phyloP scores from a whole-genome alignment of 441 rosid genomes.

The Bocquillonia castaneifolia region DNA sequence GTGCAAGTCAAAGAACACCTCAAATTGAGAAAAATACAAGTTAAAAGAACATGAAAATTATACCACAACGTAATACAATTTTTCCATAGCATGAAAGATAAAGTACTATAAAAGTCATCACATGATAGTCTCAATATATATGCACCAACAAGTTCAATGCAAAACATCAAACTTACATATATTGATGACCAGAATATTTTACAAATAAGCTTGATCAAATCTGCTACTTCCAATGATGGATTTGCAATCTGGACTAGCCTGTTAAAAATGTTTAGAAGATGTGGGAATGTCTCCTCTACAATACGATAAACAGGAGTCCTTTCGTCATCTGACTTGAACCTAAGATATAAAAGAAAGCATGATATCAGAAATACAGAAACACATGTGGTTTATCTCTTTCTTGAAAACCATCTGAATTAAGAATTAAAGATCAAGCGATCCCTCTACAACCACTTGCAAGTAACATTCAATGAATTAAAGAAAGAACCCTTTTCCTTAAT shows the following conservation, averaged over 20 bases:
- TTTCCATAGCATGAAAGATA: no score
- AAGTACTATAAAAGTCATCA: not conserved
- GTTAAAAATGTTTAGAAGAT: conserved; percentile 70
- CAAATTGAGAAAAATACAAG: no score
- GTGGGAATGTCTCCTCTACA: conserved; percentile 84
- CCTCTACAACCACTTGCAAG: not conserved
- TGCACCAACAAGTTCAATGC: not conserved
- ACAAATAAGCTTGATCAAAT: conserved; percentile 91
- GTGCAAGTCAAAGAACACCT: no score
- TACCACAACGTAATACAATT: no score
- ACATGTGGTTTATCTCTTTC: not conserved
- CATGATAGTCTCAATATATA: not conserved
- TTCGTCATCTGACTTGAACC: conserved; percentile 98
- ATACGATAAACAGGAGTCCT: conserved; percentile 75
- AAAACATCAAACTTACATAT: conserved; percentile 56
- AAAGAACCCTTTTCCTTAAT: not conserved
- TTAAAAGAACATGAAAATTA: no score
- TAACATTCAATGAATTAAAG: not conserved
- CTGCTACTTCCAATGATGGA: conserved; percentile 86
- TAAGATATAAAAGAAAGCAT: conserved; percentile 17
- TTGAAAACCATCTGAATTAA: not conserved
- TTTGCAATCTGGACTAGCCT: conserved; percentile 70
- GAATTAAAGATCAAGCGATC: not conserved
- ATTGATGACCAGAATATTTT: conserved; percentile 98
- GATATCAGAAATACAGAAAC: not conserved